phyloP scores from a whole-genome alignment of 306 rosid species.

The Dryas octopetala region DNA sequence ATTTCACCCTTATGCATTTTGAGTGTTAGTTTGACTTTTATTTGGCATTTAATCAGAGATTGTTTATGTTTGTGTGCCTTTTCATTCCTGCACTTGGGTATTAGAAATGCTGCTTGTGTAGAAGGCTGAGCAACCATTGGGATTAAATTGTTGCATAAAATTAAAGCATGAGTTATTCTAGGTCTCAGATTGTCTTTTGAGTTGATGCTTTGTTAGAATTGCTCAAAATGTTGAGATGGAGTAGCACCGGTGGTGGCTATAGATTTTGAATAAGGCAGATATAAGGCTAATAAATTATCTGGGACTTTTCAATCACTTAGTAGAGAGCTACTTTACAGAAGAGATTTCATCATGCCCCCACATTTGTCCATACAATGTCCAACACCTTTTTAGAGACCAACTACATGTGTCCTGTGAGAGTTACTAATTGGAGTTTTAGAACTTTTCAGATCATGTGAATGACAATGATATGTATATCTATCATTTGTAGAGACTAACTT shows the following conservation, averaged over 20 bases:
- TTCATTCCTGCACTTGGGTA: neutral
- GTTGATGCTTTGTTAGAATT: neutral
- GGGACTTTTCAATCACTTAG: neutral
- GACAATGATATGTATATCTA: too few relatives aligned
- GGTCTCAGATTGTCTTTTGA: neutral
- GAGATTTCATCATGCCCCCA: neutral
- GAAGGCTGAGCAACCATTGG: neutral
- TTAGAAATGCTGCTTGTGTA: neutral
- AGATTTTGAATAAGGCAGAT: neutral
- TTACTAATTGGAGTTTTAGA: neutral
- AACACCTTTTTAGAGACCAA: neutral
- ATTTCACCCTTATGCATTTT: conserved; percentile 17
- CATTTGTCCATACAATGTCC: neutral
- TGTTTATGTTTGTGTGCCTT: neutral
- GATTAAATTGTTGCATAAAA: neutral
- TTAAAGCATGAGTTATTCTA: neutral
- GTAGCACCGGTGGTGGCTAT: neutral
- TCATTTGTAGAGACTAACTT: neutral
- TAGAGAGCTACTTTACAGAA: neutral
- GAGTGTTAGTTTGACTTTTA: conserved; percentile 17
- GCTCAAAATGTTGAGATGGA: neutral
- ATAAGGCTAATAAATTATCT: neutral
- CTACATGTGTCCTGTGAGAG: neutral
- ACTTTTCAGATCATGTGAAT: too few relatives aligned
- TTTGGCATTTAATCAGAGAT: conserved; percentile 1